phyloP scores from a whole-genome alignment of 331 rosid genomes.

The Quercus lobata region DNA sequence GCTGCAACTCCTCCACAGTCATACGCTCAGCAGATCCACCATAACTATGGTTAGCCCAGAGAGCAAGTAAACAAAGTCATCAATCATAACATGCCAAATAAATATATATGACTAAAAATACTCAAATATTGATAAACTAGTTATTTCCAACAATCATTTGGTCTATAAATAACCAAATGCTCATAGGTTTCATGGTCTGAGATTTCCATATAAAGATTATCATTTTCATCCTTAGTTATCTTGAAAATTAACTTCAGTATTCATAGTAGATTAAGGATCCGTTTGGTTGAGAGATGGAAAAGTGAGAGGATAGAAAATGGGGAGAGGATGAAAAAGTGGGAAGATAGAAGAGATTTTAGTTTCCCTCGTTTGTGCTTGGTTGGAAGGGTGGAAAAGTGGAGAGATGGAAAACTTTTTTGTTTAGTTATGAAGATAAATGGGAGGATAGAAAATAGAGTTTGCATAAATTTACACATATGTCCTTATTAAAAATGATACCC shows the following conservation, averaged over 20 bases:
- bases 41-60: slow-evolving; percentile 46
- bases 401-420: too few species aligned
- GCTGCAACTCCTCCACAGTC: slow-evolving; percentile 66
- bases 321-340: too few species aligned
- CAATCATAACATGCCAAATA: slow-evolving; percentile 8
- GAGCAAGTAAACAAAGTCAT: slow-evolving; percentile 18
- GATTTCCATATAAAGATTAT: background rate
- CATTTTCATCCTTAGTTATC: background rate
- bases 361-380: too few species aligned
- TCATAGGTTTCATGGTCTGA: background rate
- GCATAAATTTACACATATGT: too few species aligned
- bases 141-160: background rate
- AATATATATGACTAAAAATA: background rate
- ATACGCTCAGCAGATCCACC: slow-evolving; percentile 61
- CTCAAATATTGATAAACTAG: background rate
- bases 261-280: background rate
- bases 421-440: too few species aligned
- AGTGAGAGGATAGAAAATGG: too few species aligned
- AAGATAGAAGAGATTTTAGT: too few species aligned
- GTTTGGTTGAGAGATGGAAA: too few species aligned
- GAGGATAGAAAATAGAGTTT: too few species aligned
- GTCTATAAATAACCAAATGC: background rate
- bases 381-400: too few species aligned
- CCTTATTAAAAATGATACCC: too few species aligned
- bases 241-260: background rate